Evolutionary conservation across 2,329 filamentous ascomycete genomes (phyloP).

Genomic region (Aspergillus awamori): DNA sequence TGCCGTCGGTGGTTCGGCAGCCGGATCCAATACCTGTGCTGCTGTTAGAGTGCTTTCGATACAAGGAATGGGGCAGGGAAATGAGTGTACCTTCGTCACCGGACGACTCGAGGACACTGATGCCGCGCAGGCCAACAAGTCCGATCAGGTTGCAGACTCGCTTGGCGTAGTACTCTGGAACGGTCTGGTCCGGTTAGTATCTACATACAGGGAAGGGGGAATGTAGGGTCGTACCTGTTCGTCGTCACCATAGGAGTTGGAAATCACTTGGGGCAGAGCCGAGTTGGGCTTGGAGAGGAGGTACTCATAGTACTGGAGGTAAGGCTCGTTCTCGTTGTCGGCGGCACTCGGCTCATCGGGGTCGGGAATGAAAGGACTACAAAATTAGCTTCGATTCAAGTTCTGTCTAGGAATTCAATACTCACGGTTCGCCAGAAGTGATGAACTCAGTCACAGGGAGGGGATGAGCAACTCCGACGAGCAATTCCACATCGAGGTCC

Average conservation of each 20-base stretch:
- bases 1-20: slow-evolving; percentile 50
- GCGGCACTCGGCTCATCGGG: slow-evolving; percentile 35
- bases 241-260: slow-evolving; percentile 68
- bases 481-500: slow-evolving; percentile 63
- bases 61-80: neutral
- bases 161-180: slow-evolving; percentile 63
- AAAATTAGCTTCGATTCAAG: neutral
- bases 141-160: slow-evolving; percentile 66
- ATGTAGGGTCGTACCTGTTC: slow-evolving; percentile 45
- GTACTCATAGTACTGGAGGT: slow-evolving; percentile 64
- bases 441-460: slow-evolving; percentile 47
- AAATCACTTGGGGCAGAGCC: slow-evolving; percentile 63
- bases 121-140: slow-evolving; percentile 66
- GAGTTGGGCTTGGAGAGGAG: slow-evolving; percentile 54
- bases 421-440: slow-evolving; percentile 4
- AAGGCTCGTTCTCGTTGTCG: slow-evolving; percentile 67
- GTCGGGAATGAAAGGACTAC: slow-evolving; percentile 54
- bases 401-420: neutral
- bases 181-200: slow-evolving; percentile 44
- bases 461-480: slow-evolving; percentile 58
- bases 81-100: slow-evolving; percentile 51
- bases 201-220: rapidly evolving
- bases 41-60: neutral
- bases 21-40: slow-evolving; percentile 56
- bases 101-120: slow-evolving; percentile 63